Evolutionary conservation across 805 yeast genomes (phyloP), one percentile per base, ranked within the genome.

Genomic region (Candida peoriensis): DNA sequence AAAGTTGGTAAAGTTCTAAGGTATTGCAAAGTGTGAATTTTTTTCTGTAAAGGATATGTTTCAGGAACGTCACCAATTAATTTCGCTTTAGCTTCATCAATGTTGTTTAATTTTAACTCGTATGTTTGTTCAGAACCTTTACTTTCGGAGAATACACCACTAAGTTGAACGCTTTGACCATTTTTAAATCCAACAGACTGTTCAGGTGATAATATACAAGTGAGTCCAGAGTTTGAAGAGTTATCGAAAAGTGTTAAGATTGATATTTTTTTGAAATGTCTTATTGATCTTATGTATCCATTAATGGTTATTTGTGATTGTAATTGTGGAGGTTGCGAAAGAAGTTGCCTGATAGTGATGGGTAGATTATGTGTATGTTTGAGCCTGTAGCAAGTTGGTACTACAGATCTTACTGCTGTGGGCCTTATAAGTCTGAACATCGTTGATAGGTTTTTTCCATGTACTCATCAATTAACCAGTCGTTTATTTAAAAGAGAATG

Each of bases 231-330:
- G 21, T 69, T 61, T 2, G 74, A 62, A 0, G 93, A 70, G 1
- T 97, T 97, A 55, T 93, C 97, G 2, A 72, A 60, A 9, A 93
- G 44, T 49, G 87, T 95, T 4, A 88, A 62, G 57, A 93, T 93
- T 1, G 87, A 82, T 4, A 84, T 68, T 35, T 79, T 81, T 52
- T 88, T 88, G 53, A 87, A 72, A 8, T 69, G 57, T 32, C 96
- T 70, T 2, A 86, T 73, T 0, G 88, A 71, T 36, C 75, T 75
- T 16, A 93, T 72, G 80, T 86, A 80, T 1, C 97, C 98, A 19
- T 68, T 63, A 5, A 84, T 66, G 2, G 65, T 58, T 6, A 77
- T 58, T 1, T 42, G 33, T 0, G 70, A 38, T n/a, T 67, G 52
- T 1, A 55, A 12, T 10, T 21, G 19, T 6, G 55, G 57, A 8